These are phyloP conservation scores for Pseudonitzschia multiseries DNA, from an alignment of 108 stramenopile species.

Conservation along the genomic window DNA sequence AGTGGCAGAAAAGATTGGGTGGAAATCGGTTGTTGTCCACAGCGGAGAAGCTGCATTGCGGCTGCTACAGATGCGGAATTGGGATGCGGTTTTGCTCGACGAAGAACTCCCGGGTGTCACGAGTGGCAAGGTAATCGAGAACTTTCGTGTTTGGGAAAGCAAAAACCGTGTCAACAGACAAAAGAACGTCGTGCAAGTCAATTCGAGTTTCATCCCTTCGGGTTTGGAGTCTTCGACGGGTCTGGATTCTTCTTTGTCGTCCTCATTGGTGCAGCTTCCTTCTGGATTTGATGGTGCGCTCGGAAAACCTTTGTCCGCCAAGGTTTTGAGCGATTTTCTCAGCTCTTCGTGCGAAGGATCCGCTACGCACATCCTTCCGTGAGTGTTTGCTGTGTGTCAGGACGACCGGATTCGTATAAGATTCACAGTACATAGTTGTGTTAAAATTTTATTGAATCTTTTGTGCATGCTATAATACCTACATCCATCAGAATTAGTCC, in stretches of 20 bases:
- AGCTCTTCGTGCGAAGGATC: background rate
- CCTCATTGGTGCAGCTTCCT: slow-evolving; percentile 41
- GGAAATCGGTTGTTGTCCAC: slow-evolving; percentile 39
- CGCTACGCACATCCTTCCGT: too few relatives aligned
- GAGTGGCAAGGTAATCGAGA: slow-evolving; percentile 33
- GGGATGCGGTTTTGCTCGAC: slow-evolving; percentile 58
- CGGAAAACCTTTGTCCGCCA: slow-evolving; percentile 45
- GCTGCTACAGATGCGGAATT: slow-evolving; percentile 56
- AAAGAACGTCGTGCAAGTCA: slow-evolving; percentile 45
- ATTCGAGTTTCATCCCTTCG: slow-evolving; percentile 32
- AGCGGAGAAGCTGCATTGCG: slow-evolving; percentile 43
- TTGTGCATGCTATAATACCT: too few relatives aligned
- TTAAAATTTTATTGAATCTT: too few relatives aligned
- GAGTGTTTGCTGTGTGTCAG: too few relatives aligned
- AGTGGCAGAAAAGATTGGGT: slow-evolving; percentile 40
- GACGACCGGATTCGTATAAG: too few relatives aligned
- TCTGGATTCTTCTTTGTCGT: slow-evolving; percentile 29
- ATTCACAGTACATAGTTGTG: too few relatives aligned
- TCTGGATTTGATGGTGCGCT: slow-evolving; percentile 64
- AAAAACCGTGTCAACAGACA: slow-evolving; percentile 53
- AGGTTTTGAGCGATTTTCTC: slow-evolving; percentile 31
- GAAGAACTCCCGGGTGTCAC: slow-evolving; percentile 45
- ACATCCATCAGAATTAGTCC: too few relatives aligned
- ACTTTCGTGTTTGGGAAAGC: slow-evolving; percentile 68
- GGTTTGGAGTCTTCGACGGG: slow-evolving; percentile 15